phyloP scores from a whole-genome alignment of 106 monocot genomes.

The Dactylorhiza incarnata region DNA sequence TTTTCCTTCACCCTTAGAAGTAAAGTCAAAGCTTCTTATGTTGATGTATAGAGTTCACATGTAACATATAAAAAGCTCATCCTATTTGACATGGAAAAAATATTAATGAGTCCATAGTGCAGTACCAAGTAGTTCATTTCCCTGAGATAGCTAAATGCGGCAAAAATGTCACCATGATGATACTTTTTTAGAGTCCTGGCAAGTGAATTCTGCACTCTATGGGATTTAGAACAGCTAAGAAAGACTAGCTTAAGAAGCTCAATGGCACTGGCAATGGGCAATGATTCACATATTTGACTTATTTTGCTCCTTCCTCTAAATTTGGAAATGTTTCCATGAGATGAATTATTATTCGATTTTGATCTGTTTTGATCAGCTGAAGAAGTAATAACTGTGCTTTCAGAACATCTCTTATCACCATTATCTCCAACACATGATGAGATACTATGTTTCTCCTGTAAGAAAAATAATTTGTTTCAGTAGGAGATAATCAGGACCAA shows the following conservation, averaged over 20 bases:
- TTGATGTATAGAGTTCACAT: not conserved
- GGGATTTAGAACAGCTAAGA: conserved; percentile 39
- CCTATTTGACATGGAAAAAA: not conserved
- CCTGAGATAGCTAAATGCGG: conserved; percentile 60
- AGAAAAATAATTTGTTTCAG: not conserved
- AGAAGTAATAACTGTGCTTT: not conserved
- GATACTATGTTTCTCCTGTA: conserved; percentile 13
- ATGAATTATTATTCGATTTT: conserved; percentile 13
- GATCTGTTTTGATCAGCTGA: conserved; percentile 16
- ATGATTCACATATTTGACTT: conserved; percentile 42
- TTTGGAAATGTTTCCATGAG: conserved; percentile 25
- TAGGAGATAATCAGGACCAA: not conserved
- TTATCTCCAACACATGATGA: conserved; percentile 16
- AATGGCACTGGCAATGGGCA: conserved; percentile 69
- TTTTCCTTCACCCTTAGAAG: not conserved
- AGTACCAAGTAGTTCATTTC: conserved; percentile 72
- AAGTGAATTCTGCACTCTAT: conserved; percentile 50
- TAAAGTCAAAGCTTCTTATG: not conserved
- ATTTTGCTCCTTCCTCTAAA: conserved; percentile 19
- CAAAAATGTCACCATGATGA: conserved; percentile 60
- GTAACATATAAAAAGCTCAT: not conserved
- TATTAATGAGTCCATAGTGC: not conserved
- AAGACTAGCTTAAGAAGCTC: conserved; percentile 83
- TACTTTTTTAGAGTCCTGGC: conserved; percentile 49
- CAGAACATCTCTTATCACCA: conserved; percentile 7